Percentiles rank a stretch among this genome's conserved stretches.
Evolutionary conservation across 345 rosid species (phyloP).

Genomic region (Citrus inodora): DNA sequence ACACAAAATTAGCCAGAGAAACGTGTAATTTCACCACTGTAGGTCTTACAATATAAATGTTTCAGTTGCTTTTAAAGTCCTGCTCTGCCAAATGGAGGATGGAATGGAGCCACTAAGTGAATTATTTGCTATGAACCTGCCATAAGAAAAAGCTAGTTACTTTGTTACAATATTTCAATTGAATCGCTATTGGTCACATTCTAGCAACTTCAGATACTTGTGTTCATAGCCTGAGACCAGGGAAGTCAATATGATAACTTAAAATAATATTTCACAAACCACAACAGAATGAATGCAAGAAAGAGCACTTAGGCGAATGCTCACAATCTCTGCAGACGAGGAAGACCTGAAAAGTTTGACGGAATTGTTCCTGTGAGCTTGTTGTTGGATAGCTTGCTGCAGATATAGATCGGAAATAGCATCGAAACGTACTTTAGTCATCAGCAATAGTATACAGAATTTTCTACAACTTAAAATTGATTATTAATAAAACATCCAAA

Average conservation of each 20-base stretch:
- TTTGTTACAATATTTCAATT: background rate
- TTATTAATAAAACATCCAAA: background rate
- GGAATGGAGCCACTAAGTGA: slow-evolving; percentile 63
- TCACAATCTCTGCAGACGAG: slow-evolving; percentile 70
- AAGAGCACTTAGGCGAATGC: slow-evolving; percentile 22
- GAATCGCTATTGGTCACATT: background rate
- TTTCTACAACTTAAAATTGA: slow-evolving; percentile 6
- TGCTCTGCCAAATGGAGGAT: slow-evolving; percentile 70
- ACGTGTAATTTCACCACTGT: background rate
- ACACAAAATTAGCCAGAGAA: background rate
- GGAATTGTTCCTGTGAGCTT: slow-evolving; percentile 71
- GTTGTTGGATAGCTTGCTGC: slow-evolving; percentile 77
- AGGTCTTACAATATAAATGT: slow-evolving; percentile 62
- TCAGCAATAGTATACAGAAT: background rate
- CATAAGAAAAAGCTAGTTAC: slow-evolving; percentile 13
- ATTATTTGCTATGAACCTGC: slow-evolving; percentile 86
- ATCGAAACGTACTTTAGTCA: slow-evolving; percentile 7
- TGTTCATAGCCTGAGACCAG: background rate
- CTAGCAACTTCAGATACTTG: background rate
- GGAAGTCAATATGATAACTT: background rate
- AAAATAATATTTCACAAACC: background rate
- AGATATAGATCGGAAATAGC: slow-evolving; percentile 19
- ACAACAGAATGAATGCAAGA: slow-evolving; percentile 1
- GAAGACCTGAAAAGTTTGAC: slow-evolving; percentile 56
- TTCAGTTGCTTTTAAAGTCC: slow-evolving; percentile 45